phyloP scores from a whole-genome alignment of 805 yeast species.

The Lachancea sp. region DNA sequence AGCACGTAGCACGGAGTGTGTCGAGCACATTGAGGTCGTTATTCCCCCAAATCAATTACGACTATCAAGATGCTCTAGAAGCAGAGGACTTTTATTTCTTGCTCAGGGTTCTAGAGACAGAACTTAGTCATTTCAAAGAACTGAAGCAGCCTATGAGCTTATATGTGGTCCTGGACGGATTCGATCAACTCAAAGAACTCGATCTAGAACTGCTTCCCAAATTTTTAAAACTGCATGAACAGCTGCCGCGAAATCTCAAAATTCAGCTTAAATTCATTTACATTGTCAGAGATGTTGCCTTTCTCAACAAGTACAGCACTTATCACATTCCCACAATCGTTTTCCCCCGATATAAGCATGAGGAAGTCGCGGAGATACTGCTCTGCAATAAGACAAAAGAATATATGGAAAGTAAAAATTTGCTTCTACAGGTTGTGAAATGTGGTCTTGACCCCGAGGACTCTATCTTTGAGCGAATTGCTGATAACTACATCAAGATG shows the following conservation, averaged over 20 bases:
- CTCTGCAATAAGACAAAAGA: conserved; percentile 15
- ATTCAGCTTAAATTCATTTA: conserved; percentile 24
- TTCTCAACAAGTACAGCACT: conserved; percentile 24
- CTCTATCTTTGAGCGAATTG: conserved; percentile 9
- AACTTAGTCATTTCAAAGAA: conserved; percentile 12
- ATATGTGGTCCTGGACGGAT: conserved; percentile 27
- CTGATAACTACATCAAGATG: conserved; percentile 22
- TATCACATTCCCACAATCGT: conserved; percentile 24
- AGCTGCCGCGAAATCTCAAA: conserved; percentile 14
- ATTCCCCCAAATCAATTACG: conserved; percentile 12
- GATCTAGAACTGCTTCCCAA: conserved; percentile 26
- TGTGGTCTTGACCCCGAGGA: conserved; percentile 11
- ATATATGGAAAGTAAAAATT: conserved; percentile 11
- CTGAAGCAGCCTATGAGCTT: conserved; percentile 11
- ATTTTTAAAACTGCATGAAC: conserved; percentile 24
- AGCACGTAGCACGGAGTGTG: conserved; percentile 23
- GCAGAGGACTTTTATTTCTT: conserved; percentile 28
- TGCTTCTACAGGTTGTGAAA: conserved; percentile 8
- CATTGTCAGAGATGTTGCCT: conserved; percentile 19
- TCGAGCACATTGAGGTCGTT: conserved; percentile 15
- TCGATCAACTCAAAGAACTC: conserved; percentile 29
- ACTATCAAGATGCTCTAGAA: conserved; percentile 23
- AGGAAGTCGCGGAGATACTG: conserved; percentile 21
- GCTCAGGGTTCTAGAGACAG: conserved; percentile 17
- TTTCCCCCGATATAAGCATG: conserved; percentile 26